Conservation (phyloP, 805 yeast genomes). For the Starmerella powellii region DNA sequence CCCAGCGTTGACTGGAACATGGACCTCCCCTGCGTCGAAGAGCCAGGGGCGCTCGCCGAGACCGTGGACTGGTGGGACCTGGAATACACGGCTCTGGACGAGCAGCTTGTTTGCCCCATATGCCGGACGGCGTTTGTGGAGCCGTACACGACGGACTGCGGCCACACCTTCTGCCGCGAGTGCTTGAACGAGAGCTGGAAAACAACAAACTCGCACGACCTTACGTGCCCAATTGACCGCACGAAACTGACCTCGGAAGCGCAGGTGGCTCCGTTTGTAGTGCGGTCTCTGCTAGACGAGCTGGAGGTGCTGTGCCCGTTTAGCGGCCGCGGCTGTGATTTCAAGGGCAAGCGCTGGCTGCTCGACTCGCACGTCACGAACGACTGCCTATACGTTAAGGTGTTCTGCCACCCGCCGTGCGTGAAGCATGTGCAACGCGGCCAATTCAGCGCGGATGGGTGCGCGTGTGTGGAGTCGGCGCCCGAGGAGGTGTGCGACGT, state of each 20-base stretch:
- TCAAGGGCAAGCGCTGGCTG: constrained; percentile 50
- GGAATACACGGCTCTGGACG: constrained; percentile 21
- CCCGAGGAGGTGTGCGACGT: no score
- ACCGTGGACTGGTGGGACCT: constrained; percentile 26
- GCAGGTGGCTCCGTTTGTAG: constrained; percentile 44
- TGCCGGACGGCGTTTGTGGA: constrained; percentile 52
- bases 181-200: constrained; percentile 33
- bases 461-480: no score
- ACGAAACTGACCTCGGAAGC: constrained; percentile 35
- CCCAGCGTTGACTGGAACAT: background rate
- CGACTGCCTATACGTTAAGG: constrained; percentile 33
- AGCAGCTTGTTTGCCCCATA: constrained; percentile 42
- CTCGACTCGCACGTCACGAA: constrained; percentile 38
- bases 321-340: constrained; percentile 41
- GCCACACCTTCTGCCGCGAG: constrained; percentile 52
- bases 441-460: background rate
- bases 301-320: constrained; percentile 46
- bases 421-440: constrained; percentile 20
- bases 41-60: constrained; percentile 8
- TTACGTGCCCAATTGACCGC: constrained; percentile 51
- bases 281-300: constrained; percentile 51
- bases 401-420: constrained; percentile 30
- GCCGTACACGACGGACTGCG: constrained; percentile 54
- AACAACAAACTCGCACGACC: constrained; percentile 9
- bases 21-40: background rate